Evolutionary conservation across 2,329 filamentous ascomycete species (phyloP), one percentile per base, ranked within the genome.

Genomic region (Helotiales sp.): DNA sequence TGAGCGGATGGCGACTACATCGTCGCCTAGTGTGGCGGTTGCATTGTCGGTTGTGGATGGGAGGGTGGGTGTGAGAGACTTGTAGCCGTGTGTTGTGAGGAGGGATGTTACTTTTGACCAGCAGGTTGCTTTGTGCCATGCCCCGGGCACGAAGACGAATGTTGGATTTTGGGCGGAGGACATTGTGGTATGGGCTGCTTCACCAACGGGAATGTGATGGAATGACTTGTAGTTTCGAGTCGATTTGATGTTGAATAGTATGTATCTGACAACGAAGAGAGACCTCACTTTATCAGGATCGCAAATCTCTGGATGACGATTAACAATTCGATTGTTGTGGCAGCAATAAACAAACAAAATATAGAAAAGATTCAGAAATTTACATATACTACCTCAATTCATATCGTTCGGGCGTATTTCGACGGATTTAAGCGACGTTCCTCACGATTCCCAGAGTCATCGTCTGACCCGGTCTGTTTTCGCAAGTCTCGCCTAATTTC

Each of bases 121-220:
- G 50, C 76, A 75, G 22, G 74, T 76, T 7, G 73, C 72, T 24
- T 66, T 71, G 64, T 86, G 84, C 83, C 84, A 85, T 28, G 82
- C 78, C 5, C 83, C 83, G 1, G 79, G 82, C 0, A 86, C 77
- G 22, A 86, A 79, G 64, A 86, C 66, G 0, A 85, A 72, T 10
- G 78, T 80, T 49, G 79, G 78, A 32, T 71, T 72, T 8, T 28
- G 22, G 2, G 57, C 7, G 37, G 22, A 45, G 2, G 57, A n/a
- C 57, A 60, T 60, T 6, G 28, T 40, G 6, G 17, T 17, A 22
- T 24, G 13, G 32, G 30, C 2, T n/a, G n/a, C n/a, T n/a, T n/a
- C n/a, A n/a, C n/a, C n/a, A n/a, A n/a, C n/a, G n/a, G n/a, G n/a
- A n/a, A n/a, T n/a, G n/a, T n/a, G n/a, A n/a, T n/a, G n/a, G n/a